Evolutionary conservation across 2,329 filamentous ascomycete genomes (phyloP), one percentile per base, ranked within the genome.

Genomic region (Verticillium longisporum): DNA sequence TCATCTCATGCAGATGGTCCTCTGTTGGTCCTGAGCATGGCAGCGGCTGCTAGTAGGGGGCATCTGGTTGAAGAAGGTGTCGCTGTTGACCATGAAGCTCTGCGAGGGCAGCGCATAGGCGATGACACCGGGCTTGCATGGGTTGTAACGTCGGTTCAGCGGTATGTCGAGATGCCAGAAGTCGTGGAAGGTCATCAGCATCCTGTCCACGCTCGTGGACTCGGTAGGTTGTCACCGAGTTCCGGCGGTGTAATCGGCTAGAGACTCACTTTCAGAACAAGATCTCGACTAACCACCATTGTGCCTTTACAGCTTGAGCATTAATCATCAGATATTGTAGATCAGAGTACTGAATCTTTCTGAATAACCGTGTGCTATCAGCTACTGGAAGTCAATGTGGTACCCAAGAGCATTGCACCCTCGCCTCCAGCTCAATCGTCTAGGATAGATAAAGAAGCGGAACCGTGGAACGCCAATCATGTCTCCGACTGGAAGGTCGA

Each of bases 1-100:
- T 88, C 67, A 80, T 77, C 77, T 90, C 88, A 68, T 90, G 88
- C 13, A 90, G 72, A 80, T 80, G 13, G 87, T 90, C 6, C 81
- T 88, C 3, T 83, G 83, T 74, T 87, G 84, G 37, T 65, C 63
- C 56, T 65, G 63, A 1, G 67, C 79, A 68, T 89, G 85, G 76
- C 88, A 90, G 1, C 69, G 72, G 4, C 65, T 66, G 6, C 80
- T 74, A 26, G 84, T 62, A 1, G 77, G 75, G 0, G 83, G 77
- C 6, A 89, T 77, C 13, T 71, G 74, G 55, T 69, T 80, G 36
- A 38, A 41, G 21, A 55, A 56, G 14, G 14, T 41, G 21, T n/a
- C n/a, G 38, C 4, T 34, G 60, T 32, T 53, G 26, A 45, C 34
- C 38, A 38, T 21, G 33, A 37, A 32, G 26, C 15, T 26, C 10